phyloP scores from a whole-genome alignment of 164 flowering plant species.

The Stephania yunnanensis region DNA sequence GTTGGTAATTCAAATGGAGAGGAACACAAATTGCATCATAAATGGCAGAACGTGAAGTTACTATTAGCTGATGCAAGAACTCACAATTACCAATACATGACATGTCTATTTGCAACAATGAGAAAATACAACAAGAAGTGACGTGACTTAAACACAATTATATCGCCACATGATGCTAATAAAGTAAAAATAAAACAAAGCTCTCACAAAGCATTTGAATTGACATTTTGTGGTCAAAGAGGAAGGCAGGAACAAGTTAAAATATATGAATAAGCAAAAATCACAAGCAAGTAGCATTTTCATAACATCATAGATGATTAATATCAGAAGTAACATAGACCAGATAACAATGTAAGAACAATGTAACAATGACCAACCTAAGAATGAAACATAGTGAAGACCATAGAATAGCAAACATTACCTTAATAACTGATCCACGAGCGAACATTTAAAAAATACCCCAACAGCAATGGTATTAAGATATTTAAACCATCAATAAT shows the following conservation, averaged over 20 bases:
- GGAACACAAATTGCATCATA: background rate
- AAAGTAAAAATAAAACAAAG: too few relatives aligned
- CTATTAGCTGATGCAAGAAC: background rate
- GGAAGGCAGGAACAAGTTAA: background rate
- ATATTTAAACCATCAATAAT: background rate
- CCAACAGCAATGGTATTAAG: background rate
- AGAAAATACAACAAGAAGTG: background rate
- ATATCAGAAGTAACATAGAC: too few relatives aligned
- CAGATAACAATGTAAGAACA: too few relatives aligned
- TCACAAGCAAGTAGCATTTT: background rate
- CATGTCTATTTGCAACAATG: background rate
- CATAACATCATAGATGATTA: too few relatives aligned
- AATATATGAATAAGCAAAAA: too few relatives aligned
- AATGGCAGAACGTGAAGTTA: background rate
- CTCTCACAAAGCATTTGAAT: background rate
- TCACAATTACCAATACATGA: background rate
- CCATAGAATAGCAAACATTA: background rate
- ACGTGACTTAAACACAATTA: background rate
- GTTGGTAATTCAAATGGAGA: background rate
- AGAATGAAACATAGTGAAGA: background rate
- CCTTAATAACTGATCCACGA: background rate
- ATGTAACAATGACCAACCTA: too few relatives aligned
- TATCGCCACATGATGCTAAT: background rate
- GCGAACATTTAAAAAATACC: background rate
- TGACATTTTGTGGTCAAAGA: background rate